Evolutionary conservation across 176 grass and related monocot species (phyloP).

Genomic region (Thinopyrum elongatum): DNA sequence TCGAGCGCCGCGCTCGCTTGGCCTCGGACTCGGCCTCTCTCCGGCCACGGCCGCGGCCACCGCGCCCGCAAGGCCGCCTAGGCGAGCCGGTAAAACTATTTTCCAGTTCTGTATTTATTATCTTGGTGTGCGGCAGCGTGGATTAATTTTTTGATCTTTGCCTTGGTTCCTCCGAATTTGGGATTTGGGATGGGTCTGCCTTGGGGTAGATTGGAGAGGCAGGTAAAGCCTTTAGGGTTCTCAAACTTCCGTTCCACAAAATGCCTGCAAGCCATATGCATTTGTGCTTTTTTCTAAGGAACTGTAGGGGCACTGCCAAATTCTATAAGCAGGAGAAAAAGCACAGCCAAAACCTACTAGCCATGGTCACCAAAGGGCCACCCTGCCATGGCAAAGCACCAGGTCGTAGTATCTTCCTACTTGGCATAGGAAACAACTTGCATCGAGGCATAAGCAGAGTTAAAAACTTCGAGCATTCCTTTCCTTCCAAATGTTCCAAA

Average conservation of each 20-base stretch:
- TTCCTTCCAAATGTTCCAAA: too few relatives aligned
- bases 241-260: constrained; percentile 18
- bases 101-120: not conserved
- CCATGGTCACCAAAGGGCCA: too few relatives aligned
- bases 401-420: too few relatives aligned
- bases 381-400: too few relatives aligned
- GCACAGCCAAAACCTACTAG: too few relatives aligned
- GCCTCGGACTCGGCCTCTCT: not conserved
- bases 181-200: constrained; percentile 6
- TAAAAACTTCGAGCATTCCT: too few relatives aligned
- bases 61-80: not conserved
- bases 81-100: constrained; percentile 5
- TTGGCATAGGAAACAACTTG: too few relatives aligned
- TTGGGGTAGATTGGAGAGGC: constrained; percentile 3
- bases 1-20: constrained; percentile 28
- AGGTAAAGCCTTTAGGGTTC: not conserved
- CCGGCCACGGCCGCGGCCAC: not conserved
- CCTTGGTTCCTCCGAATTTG: not conserved
- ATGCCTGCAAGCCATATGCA: constrained; percentile 8
- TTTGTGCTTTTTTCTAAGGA: too few relatives aligned
- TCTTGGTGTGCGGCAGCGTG: not conserved
- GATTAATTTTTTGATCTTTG: not conserved
- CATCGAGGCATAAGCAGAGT: too few relatives aligned
- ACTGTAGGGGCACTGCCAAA: too few relatives aligned
- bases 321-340: too few relatives aligned